These are phyloP conservation scores for Pouteria campechiana DNA, from an alignment of 179 eudicot genomes.

Conservation along the genomic window DNA sequence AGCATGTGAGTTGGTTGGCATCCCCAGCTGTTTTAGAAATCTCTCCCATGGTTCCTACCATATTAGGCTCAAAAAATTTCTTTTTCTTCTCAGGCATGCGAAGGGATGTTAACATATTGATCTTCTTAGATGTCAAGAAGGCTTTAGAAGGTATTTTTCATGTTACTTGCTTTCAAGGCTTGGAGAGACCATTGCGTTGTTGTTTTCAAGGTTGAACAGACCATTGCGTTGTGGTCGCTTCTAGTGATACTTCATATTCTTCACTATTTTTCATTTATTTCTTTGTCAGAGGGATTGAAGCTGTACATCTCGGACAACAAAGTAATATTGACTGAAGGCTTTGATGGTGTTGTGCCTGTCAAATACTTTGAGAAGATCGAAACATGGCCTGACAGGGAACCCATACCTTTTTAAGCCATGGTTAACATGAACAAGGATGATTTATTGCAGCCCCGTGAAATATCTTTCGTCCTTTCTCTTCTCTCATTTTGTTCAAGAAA, in stretches of 20 bases:
- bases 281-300: slow-evolving; percentile 75
- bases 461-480: background rate
- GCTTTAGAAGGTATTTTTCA: slow-evolving; percentile 89
- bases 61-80: too few species aligned
- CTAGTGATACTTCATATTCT: background rate
- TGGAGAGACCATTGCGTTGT: background rate
- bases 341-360: slow-evolving; percentile 75
- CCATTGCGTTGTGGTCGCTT: background rate
- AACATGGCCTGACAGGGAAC: slow-evolving; percentile 66
- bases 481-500: background rate
- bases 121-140: slow-evolving; percentile 65
- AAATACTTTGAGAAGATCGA: slow-evolving; percentile 67
- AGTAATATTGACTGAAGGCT: slow-evolving; percentile 88
- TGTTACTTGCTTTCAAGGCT: background rate
- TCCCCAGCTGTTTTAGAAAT: too few species aligned
- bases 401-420: slow-evolving; percentile 25
- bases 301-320: slow-evolving; percentile 75
- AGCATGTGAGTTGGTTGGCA: too few species aligned
- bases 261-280: background rate
- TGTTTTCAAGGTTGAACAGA: background rate
- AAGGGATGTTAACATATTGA: slow-evolving; percentile 52
- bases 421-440: background rate
- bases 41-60: too few species aligned
- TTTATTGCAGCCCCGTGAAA: too few species aligned
- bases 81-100: slow-evolving; percentile 98